phyloP scores from a whole-genome alignment of 108 stramenopile genomes.

The Fragilariopsis cylindrus region DNA sequence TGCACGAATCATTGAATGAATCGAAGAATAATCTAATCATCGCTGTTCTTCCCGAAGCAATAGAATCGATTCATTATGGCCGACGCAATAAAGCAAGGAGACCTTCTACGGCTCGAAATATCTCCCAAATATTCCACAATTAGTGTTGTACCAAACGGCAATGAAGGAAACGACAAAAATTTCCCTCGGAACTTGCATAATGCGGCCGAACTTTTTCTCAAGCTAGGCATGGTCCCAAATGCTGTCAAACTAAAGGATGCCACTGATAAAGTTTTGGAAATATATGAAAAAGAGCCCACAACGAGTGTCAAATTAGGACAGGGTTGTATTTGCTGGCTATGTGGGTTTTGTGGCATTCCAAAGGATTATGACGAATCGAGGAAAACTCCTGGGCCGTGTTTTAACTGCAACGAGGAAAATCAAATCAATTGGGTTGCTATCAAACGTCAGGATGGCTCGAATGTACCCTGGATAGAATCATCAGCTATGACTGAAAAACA shows the following conservation, averaged over 20 bases:
- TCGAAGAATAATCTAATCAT: too few species aligned
- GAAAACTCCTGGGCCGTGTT: slow-evolving; percentile 17
- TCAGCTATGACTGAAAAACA: slow-evolving; percentile 17
- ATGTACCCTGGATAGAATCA: slow-evolving; percentile 31
- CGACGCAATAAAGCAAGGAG: slow-evolving; percentile 18
- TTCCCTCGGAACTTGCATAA: slow-evolving; percentile 36
- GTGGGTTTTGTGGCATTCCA: slow-evolving; percentile 25
- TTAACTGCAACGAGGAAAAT: slow-evolving; percentile 16
- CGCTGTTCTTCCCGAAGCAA: neutral
- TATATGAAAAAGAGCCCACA: slow-evolving; percentile 10
- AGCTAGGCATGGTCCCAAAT: slow-evolving; percentile 23
- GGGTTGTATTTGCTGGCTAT: slow-evolving; percentile 30
- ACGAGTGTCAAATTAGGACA: slow-evolving; percentile 16
- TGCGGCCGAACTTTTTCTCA: slow-evolving; percentile 39
- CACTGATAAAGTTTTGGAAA: slow-evolving; percentile 21
- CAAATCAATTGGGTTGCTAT: slow-evolving; percentile 29
- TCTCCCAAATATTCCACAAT: slow-evolving; percentile 21
- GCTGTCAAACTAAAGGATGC: slow-evolving; percentile 7
- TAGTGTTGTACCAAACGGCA: slow-evolving; percentile 17
- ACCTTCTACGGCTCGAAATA: slow-evolving; percentile 22
- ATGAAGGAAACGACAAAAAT: slow-evolving; percentile 31
- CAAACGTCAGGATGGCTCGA: neutral
- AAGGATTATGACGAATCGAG: slow-evolving; percentile 18
- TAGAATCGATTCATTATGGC: neutral
- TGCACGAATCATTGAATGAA: too few species aligned